These are phyloP conservation scores for Coemansia guatemalensis DNA, from an alignment of 192 early-diverging fungal genomes.

Conservation along the genomic window DNA sequence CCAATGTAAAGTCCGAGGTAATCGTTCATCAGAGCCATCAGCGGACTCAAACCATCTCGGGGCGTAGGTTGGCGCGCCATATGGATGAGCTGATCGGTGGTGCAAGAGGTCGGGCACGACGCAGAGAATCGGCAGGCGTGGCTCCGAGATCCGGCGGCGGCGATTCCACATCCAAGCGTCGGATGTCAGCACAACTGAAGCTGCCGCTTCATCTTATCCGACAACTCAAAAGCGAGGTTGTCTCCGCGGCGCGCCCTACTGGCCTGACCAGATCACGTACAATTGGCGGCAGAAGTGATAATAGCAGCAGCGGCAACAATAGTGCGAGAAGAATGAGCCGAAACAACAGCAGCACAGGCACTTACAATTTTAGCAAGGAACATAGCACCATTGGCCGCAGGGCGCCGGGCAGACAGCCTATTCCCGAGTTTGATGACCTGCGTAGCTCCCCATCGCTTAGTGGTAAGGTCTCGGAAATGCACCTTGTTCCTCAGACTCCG, in stretches of 20 bases:
- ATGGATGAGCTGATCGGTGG: conserved; percentile 46
- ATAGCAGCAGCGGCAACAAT: conserved; percentile 3
- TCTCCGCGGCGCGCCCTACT: conserved; percentile 26
- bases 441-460: conserved; percentile 21
- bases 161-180: conserved; percentile 3
- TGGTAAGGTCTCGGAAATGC: not conserved
- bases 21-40: conserved; percentile 39
- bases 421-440: conserved; percentile 14
- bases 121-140: not conserved
- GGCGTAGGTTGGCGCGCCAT: conserved; percentile 44
- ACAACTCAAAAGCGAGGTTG: conserved; percentile 50
- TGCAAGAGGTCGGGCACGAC: not conserved
- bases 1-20: conserved; percentile 32
- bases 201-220: conserved; percentile 41
- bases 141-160: not conserved
- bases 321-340: conserved; percentile 2
- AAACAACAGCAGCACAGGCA: not conserved
- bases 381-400: not conserved
- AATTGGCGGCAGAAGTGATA: conserved; percentile 5
- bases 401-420: not conserved
- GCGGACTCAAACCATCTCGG: conserved; percentile 11
- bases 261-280: conserved; percentile 8
- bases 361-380: too few relatives aligned
- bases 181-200: conserved; percentile 25
- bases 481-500: conserved; percentile 13